Evolutionary conservation across 768 basidiomycete genomes (phyloP).

Genomic region (Wakefieldia striispora): DNA sequence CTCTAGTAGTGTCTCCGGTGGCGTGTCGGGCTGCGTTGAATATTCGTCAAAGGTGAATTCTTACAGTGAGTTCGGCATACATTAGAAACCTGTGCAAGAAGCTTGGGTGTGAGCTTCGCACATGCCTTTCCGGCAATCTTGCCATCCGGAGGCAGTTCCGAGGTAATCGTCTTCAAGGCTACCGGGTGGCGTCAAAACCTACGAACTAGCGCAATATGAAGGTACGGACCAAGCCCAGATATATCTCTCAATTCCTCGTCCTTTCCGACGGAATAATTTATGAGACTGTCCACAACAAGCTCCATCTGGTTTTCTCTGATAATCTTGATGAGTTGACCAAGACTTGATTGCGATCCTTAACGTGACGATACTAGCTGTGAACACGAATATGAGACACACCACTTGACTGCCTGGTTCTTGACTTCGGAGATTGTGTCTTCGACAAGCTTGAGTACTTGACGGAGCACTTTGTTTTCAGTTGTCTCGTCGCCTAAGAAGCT

Average conservation of each 20-base stretch:
- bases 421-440: slow-evolving; percentile 98
- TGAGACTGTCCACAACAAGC: slow-evolving; percentile 84
- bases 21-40: slow-evolving; percentile 52
- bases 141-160: slow-evolving; percentile 82
- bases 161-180: slow-evolving; percentile 95
- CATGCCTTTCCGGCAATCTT: slow-evolving; percentile 78
- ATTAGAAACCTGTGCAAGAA: slow-evolving; percentile 75
- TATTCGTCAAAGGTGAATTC: slow-evolving; percentile 6
- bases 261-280: slow-evolving; percentile 78
- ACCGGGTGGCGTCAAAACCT: slow-evolving; percentile 8
- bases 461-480: slow-evolving; percentile 81
- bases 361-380: not conserved
- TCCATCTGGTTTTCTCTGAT: slow-evolving; percentile 82
- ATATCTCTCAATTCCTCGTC: slow-evolving; percentile 96
- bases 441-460: slow-evolving; percentile 80
- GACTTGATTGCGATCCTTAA: slow-evolving; percentile 41
- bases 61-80: slow-evolving; percentile 39
- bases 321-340: slow-evolving; percentile 89
- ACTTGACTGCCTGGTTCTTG: slow-evolving; percentile 96
- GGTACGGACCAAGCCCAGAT: slow-evolving; percentile 72
- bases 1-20: slow-evolving; percentile 81
- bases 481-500: slow-evolving; percentile 83
- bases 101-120: slow-evolving; percentile 78
- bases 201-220: not conserved
- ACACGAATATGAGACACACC: slow-evolving; percentile 43